Percentiles rank a stretch among this genome's conserved stretches.
phyloP scores from a whole-genome alignment of 257 asterid genomes.

The Scutellaria minor region DNA sequence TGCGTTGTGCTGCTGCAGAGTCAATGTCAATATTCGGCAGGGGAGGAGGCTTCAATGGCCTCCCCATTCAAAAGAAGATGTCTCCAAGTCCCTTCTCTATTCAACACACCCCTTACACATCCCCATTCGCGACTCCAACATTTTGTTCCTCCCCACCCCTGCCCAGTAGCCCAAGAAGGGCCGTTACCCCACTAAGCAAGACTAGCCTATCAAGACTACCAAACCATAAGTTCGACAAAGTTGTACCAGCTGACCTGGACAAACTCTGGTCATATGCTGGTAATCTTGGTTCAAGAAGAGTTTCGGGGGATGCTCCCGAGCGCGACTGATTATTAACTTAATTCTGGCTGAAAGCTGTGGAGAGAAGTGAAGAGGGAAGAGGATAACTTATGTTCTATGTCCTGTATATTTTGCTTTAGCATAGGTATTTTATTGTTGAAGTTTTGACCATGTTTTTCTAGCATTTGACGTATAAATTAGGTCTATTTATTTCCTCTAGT shows the following conservation, averaged over 20 bases:
- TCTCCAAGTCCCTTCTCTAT: constrained; percentile 95
- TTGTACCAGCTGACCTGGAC: constrained; percentile 67
- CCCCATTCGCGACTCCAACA: constrained; percentile 94
- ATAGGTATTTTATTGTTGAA: constrained; percentile 35
- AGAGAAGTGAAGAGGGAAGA: constrained; percentile 26
- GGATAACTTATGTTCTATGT: constrained; percentile 16
- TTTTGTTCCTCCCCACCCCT: constrained; percentile 80
- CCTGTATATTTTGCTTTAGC: constrained; percentile 43
- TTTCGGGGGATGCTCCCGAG: constrained; percentile 70
- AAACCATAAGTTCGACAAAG: constrained; percentile 53
- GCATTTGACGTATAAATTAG: constrained; percentile 32
- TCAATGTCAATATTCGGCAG: constrained; percentile 65
- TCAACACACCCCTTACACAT: constrained; percentile 86
- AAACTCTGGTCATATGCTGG: constrained; percentile 86
- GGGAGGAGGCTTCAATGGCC: constrained; percentile 84
- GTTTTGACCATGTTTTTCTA: constrained; percentile 44
- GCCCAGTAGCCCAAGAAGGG: constrained; percentile 67
- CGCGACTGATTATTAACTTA: constrained; percentile 58
- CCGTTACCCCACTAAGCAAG: constrained; percentile 58
- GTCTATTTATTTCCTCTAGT: constrained; percentile 29
- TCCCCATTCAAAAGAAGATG: constrained; percentile 89
- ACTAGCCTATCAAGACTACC: constrained; percentile 39
- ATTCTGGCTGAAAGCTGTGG: constrained; percentile 8
- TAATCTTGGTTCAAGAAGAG: constrained; percentile 71
- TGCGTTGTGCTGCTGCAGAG: constrained; percentile 69